Percentiles rank a stretch among this genome's conserved stretches.
Evolutionary conservation across 352 stramenopile species (phyloP).

Genomic region (Globisporangium middletonii): DNA sequence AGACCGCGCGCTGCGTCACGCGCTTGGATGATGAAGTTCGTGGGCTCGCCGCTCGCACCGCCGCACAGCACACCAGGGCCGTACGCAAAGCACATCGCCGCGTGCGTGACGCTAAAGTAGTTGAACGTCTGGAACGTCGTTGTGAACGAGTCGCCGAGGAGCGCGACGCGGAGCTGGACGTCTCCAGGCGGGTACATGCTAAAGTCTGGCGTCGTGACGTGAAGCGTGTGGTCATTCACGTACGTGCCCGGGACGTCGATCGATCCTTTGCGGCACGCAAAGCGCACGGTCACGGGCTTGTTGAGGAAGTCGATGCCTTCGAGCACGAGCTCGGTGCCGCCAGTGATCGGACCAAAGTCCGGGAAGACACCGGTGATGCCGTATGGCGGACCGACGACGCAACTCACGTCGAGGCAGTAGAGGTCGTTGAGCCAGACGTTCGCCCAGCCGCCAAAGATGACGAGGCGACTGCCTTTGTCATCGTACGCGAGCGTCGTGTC

Average conservation of each 20-base stretch:
- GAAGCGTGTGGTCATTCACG: constrained; percentile 86
- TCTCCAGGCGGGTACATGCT: constrained; percentile 81
- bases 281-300: constrained; percentile 77
- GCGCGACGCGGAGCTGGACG: constrained; percentile 86
- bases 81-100: constrained; percentile 89
- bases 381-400: constrained; percentile 95
- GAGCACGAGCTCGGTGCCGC: constrained; percentile 80
- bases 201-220: constrained; percentile 89
- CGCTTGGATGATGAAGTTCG: constrained; percentile 81
- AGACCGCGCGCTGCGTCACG: constrained; percentile 73
- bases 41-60: constrained; percentile 65
- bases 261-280: constrained; percentile 88
- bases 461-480: constrained; percentile 83
- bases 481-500: constrained; percentile 95
- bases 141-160: constrained; percentile 92
- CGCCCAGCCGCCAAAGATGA: constrained; percentile 95
- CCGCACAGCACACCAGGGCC: constrained; percentile 88
- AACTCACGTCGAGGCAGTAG: constrained; percentile 90
- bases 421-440: constrained; percentile 93
- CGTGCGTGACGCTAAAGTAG: constrained; percentile 92
- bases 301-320: constrained; percentile 92
- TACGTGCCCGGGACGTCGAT: constrained; percentile 87
- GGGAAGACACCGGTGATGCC: constrained; percentile 89
- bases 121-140: constrained; percentile 91
- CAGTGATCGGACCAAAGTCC: constrained; percentile 90